These are phyloP conservation scores for Hemileccinum rubropunctum DNA, from an alignment of 768 basidiomycete genomes.

Conservation along the genomic window DNA sequence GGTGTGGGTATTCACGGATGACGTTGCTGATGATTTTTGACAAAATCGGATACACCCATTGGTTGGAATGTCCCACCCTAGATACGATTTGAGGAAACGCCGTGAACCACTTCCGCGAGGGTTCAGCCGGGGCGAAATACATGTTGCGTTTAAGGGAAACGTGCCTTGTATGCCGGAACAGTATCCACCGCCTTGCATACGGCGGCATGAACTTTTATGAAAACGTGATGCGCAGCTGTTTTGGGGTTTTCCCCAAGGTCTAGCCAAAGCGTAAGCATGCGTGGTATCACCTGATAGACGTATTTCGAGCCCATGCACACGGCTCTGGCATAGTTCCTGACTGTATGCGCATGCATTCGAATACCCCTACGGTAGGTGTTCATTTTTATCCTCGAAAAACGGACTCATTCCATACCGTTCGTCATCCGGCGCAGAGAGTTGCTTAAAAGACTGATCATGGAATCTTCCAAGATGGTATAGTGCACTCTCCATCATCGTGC, in stretches of 20 bases:
- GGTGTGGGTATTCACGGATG: slow-evolving; percentile 81
- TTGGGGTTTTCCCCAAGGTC: slow-evolving; percentile 68
- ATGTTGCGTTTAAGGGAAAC: slow-evolving; percentile 3
- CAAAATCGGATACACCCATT: slow-evolving; percentile 57
- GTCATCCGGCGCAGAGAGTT: slow-evolving; percentile 48
- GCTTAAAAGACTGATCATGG: slow-evolving; percentile 75
- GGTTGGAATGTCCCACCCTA: slow-evolving; percentile 75
- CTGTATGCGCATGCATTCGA: slow-evolving; percentile 62
- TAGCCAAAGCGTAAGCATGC: slow-evolving; percentile 92
- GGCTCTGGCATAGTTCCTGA: slow-evolving; percentile 67
- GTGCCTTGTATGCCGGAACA: slow-evolving; percentile 79
- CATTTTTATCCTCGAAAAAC: not conserved
- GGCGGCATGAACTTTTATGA: slow-evolving; percentile 53
- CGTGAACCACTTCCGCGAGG: slow-evolving; percentile 74
- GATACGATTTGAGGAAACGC: slow-evolving; percentile 98
- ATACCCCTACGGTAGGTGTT: slow-evolving; percentile 42
- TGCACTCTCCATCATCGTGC: slow-evolving; percentile 73
- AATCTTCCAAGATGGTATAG: slow-evolving; percentile 86
- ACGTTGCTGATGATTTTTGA: slow-evolving; percentile 67
- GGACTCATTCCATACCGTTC: slow-evolving; percentile 41
- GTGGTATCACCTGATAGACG: slow-evolving; percentile 92
- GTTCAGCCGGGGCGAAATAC: slow-evolving; percentile 5
- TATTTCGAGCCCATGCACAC: slow-evolving; percentile 87
- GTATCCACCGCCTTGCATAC: slow-evolving; percentile 55
- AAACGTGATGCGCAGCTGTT: slow-evolving; percentile 35